Evolutionary conservation across 2,329 filamentous ascomycete genomes (phyloP), one percentile per base, ranked within the genome.

Genomic region (Talaromyces rugulosus): DNA sequence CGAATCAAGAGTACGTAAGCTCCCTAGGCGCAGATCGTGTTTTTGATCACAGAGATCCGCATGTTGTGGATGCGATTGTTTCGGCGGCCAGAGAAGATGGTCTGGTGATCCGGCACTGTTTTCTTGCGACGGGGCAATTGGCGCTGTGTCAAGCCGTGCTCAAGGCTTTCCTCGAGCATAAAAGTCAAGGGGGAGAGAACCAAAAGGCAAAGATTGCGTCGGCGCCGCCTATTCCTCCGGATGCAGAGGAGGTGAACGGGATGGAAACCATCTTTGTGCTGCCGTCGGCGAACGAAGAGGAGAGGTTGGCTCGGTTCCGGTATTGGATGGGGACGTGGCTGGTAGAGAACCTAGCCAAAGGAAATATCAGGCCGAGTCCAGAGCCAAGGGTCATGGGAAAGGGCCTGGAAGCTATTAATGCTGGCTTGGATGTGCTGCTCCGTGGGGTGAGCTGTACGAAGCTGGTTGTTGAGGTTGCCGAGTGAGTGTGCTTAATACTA

Each of bases 401-500:
- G 34, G 77, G 78, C 0, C 51, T 81, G 57, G 69, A 61, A 5
- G 67, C 67, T 47, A 69, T 81, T 1, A 78, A 80, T 68, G 60
- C 40, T 59, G 79, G 72, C n/a, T 56, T 80, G 62, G 73, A 79
- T 28, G 61, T 47, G 16, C 56, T 81, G 14, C 61, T 63, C 1
- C 59, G 33, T n/a, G 78, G 79, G 0, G 77, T 81, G 12, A 81
- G 78, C 52, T 79, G 78, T 63, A 71, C 67, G 0, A 81, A 81
- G 68, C 69, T 81, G 60, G 70, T 81, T 42, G 66, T 80, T 56
- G 74, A 81, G 61, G 34, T 80, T 68, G 64, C 62, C 0, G 69
- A 74, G 56, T 79, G 60, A 71, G 62, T 61, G 44, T 51, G 23
- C 8, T 27, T 50, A n/a, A 50, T 27, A 11, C 44, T 16, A 47